Evolutionary conservation across 192 early-diverging fungal genomes (phyloP).

Genomic region (Kickxella alabastrina): DNA sequence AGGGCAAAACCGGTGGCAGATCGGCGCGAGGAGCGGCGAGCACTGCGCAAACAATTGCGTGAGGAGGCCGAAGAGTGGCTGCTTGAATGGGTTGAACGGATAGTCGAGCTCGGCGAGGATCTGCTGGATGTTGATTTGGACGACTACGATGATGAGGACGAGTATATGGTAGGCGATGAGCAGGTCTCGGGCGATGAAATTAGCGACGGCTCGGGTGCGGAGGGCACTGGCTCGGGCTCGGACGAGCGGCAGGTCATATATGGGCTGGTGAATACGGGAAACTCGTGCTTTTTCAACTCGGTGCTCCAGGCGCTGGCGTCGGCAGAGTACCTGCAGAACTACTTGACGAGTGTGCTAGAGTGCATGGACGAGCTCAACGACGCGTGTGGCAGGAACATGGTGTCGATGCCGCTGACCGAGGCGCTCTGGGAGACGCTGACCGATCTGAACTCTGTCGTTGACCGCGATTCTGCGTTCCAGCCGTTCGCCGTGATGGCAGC

Average conservation of each 20-base stretch:
- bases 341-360: slow-evolving; percentile 45
- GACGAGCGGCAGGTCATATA: slow-evolving; percentile 52
- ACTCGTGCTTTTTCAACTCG: slow-evolving; percentile 92
- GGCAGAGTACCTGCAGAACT: slow-evolving; percentile 48
- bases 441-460: slow-evolving; percentile 47
- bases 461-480: slow-evolving; percentile 53
- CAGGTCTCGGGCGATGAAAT: slow-evolving; percentile 25
- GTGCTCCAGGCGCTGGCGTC: slow-evolving; percentile 73
- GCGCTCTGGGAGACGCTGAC: slow-evolving; percentile 53
- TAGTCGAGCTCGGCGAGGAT: slow-evolving; percentile 51
- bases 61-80: slow-evolving; percentile 51
- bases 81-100: slow-evolving; percentile 36
- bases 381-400: slow-evolving; percentile 3
- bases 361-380: slow-evolving; percentile 51
- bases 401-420: slow-evolving; percentile 52
- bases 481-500: slow-evolving; percentile 62
- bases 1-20: slow-evolving; percentile 21
- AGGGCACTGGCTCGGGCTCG: slow-evolving; percentile 3
- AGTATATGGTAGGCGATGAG: slow-evolving; percentile 20
- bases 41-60: slow-evolving; percentile 41
- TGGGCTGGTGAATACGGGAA: slow-evolving; percentile 85
- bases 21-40: slow-evolving; percentile 43
- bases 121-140: slow-evolving; percentile 33
- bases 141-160: slow-evolving; percentile 47
- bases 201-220: slow-evolving; percentile 16